These are phyloP conservation scores for Cnidoscolus chayamansa DNA, from an alignment of 441 rosid genomes.

Conservation along the genomic window DNA sequence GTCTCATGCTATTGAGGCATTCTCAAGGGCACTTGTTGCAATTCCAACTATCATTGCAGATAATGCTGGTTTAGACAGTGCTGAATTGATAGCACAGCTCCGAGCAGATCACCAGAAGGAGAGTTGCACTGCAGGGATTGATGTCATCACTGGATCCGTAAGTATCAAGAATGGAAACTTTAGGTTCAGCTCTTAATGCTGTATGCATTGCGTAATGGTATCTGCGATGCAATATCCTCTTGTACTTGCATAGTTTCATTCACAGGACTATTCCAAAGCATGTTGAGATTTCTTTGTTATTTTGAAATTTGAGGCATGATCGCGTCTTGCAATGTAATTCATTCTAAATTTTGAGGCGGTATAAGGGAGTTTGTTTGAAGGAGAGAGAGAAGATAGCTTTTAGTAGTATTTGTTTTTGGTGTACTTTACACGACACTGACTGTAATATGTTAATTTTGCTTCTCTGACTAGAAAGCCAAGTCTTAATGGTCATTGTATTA, in stretches of 20 bases:
- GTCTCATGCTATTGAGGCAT: slow-evolving; percentile 93
- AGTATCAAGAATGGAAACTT: slow-evolving; percentile 24
- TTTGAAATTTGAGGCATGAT: neutral
- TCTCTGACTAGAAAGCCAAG: neutral
- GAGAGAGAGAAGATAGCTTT: too few relatives aligned
- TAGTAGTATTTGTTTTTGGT: neutral
- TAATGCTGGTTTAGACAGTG: slow-evolving; percentile 98
- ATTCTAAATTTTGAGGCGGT: neutral
- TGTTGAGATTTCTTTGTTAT: neutral
- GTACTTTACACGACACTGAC: neutral
- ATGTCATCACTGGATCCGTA: slow-evolving; percentile 89
- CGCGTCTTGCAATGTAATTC: neutral
- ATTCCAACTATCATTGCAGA: slow-evolving; percentile 92
- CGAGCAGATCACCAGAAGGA: slow-evolving; percentile 96
- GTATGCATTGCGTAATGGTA: too few relatives aligned
- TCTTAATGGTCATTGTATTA: neutral
- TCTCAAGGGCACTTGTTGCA: slow-evolving; percentile 77
- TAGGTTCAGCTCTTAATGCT: neutral
- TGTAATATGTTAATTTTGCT: neutral
- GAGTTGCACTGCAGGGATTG: slow-evolving; percentile 76
- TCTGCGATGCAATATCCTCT: neutral
- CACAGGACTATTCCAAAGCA: too few relatives aligned
- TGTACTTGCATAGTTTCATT: neutral
- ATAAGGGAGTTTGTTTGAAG: neutral
- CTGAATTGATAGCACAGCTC: slow-evolving; percentile 83